These are phyloP conservation scores for Fusarium longipes DNA, from an alignment of 2,329 filamentous ascomycete species.

Conservation along the genomic window DNA sequence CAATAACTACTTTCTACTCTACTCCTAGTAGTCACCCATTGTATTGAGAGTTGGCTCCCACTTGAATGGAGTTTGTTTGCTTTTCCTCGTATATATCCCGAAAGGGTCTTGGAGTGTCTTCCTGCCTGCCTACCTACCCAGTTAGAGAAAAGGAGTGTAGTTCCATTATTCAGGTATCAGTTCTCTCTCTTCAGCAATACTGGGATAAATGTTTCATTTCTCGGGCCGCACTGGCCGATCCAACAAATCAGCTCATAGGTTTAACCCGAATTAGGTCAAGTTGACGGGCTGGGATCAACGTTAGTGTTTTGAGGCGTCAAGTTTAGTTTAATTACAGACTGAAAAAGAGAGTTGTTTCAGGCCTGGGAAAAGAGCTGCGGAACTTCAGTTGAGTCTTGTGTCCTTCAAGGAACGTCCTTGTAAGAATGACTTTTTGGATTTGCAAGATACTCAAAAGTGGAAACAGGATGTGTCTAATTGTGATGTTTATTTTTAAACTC, in stretches of 20 bases:
- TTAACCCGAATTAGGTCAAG: conserved; percentile 1
- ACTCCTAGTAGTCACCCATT: neutral
- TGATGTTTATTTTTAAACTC: conserved; percentile 4
- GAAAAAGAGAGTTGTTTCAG: conserved; percentile 14
- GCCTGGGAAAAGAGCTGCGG: conserved; percentile 4
- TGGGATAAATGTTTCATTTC: conserved; percentile 19
- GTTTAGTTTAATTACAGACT: conserved; percentile 25
- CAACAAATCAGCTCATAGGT: conserved; percentile 8
- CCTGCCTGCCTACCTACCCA: too few relatives aligned
- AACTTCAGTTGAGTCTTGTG: neutral
- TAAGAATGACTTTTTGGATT: neutral
- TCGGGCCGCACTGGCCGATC: conserved; percentile 20
- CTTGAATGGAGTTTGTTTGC: neutral
- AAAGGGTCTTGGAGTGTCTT: neutral
- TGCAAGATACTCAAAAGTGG: too few relatives aligned
- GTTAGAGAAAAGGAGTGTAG: neutral
- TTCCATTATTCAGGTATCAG: neutral
- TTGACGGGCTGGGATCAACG: neutral
- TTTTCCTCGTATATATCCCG: neutral
- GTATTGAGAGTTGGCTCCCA: too few relatives aligned
- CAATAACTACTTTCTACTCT: neutral
- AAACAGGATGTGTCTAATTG: too few relatives aligned
- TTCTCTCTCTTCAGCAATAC: neutral
- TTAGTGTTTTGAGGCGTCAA: conserved; percentile 15
- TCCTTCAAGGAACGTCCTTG: conserved; percentile 9